Evolutionary conservation across 2,329 filamentous ascomycete genomes (phyloP), one percentile per base, ranked within the genome.

Genomic region (Coniella vitis): DNA sequence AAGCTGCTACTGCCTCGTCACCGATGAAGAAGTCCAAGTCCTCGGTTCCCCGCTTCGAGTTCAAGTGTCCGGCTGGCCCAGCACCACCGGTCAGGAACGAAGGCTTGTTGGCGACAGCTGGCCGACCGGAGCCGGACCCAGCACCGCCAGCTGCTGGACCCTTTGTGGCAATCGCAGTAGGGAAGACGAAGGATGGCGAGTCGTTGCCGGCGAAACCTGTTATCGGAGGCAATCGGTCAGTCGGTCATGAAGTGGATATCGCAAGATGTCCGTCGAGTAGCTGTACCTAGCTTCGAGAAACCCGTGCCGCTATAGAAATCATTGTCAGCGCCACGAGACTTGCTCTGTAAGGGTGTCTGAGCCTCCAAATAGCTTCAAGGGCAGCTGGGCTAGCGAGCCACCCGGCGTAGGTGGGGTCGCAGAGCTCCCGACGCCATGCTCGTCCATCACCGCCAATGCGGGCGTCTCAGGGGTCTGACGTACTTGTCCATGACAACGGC

Each of bases 401-500:
- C 45, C 46, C 43, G 44, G 19, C 47, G 49, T 55, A 57, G 54
- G 51, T 61, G 53, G 47, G 49, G 41, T 48, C 45, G 17, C 16
- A 32, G 40, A 42, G 40, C 12, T 36, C 34, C 34, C 42, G 42
- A 43, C 37, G 25, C 25, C 25, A 29, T 29, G 25, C 25, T 29
- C 45, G 39, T 49, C 56, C 50, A 56, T 37, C 7, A 42, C 53
- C 52, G 38, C 29, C 38, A 29, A 48, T 43, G 38, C 36, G 48
- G 51, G 47, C 51, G 64, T 60, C 61, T 63, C 61, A 62, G 55
- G 63, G 60, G 57, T 63, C 67, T 54, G 63, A 79, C 89, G 73
- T 85, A 96, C 93, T 98, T 98, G 93, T 98, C 93, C 91, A 98
- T 98, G 89, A 98, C 93, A 96, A 98, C 93, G 87, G 93, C 93